phyloP scores from a whole-genome alignment of 2,329 filamentous ascomycete species.

The Penicillium aurantiogriseum region DNA sequence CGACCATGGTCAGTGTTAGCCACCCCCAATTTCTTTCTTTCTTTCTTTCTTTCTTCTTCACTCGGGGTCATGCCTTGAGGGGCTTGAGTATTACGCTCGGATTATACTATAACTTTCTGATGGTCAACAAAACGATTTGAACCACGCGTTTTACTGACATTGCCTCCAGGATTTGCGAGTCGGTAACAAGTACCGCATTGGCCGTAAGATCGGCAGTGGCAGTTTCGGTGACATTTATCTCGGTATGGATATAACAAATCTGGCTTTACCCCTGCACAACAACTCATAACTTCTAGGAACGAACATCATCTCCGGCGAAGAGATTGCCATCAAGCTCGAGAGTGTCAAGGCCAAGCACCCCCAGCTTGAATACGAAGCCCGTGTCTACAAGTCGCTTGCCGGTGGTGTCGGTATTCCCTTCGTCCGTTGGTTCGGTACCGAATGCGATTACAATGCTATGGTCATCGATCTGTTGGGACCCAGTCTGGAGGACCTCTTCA shows the following conservation, averaged over 20 bases:
- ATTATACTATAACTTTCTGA: background rate
- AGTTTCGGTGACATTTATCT: conserved; percentile 99
- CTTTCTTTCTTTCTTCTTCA: background rate
- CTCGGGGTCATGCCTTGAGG: background rate
- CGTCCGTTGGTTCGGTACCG: conserved; percentile 98
- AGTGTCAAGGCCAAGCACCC: conserved; percentile 99
- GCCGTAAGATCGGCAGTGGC: conserved; percentile 96
- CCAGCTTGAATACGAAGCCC: conserved; percentile 97
- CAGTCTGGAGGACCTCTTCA: conserved; percentile 96
- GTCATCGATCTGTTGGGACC: conserved; percentile 95
- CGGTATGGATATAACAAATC: conserved; percentile 47
- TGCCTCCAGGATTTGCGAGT: conserved; percentile 88
- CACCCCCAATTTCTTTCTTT: background rate
- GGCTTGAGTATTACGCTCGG: background rate
- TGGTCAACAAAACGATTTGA: background rate
- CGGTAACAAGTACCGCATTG: conserved; percentile 99
- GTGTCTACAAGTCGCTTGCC: conserved; percentile 81
- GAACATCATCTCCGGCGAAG: conserved; percentile 99
- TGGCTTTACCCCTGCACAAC: background rate
- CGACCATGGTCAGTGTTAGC: conserved; percentile 37
- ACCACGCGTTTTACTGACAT: conserved; percentile 17
- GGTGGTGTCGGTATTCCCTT: conserved; percentile 98
- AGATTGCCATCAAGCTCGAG: conserved; percentile 99
- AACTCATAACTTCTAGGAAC: conserved; percentile 61
- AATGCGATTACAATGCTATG: conserved; percentile 99